These are phyloP conservation scores for Russula olivacea DNA, from an alignment of 768 basidiomycete genomes.

Conservation along the genomic window DNA sequence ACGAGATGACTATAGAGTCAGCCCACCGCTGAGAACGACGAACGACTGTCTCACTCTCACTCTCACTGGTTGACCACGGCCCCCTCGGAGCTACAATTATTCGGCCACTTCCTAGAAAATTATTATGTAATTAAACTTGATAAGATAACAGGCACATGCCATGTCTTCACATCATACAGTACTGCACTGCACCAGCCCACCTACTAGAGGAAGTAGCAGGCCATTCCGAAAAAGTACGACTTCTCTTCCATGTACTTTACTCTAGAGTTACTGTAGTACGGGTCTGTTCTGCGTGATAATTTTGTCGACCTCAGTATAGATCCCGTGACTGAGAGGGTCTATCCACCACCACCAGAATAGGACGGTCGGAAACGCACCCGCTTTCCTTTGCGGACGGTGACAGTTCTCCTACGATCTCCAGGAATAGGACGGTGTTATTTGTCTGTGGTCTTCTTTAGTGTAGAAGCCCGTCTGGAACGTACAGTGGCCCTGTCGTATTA, in stretches of 20 bases:
- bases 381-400: not conserved
- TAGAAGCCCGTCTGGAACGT: not conserved
- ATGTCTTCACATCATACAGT: not conserved
- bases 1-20: not conserved
- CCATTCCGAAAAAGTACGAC: not conserved
- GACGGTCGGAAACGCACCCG: not conserved
- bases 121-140: slow-evolving; percentile 13
- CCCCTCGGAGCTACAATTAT: slow-evolving; percentile 25
- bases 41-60: not conserved
- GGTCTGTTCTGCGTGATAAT: not conserved
- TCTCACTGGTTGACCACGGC: not conserved
- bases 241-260: not conserved
- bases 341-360: not conserved
- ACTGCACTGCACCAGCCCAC: not conserved
- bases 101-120: slow-evolving; percentile 1
- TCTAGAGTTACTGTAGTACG: not conserved
- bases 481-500: not conserved
- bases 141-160: not conserved
- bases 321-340: not conserved
- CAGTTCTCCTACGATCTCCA: not conserved
- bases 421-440: not conserved
- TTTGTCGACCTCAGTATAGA: not conserved
- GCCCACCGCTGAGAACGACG: slow-evolving; percentile 1
- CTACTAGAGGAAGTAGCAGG: not conserved
- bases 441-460: not conserved